phyloP scores from a whole-genome alignment of 805 yeast species.

The Candida sithepensis region DNA sequence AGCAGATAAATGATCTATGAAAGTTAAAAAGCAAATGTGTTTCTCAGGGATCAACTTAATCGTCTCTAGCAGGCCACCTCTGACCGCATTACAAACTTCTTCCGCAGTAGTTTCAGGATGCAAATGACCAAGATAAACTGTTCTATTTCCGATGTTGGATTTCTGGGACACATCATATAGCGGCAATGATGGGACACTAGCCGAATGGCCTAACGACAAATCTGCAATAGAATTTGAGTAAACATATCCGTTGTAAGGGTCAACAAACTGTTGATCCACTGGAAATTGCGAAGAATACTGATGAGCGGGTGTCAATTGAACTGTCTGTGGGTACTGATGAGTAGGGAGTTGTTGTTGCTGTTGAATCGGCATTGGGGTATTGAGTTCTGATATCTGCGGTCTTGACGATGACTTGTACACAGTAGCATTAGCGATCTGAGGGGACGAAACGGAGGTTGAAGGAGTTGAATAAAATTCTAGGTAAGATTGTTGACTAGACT shows the following conservation, averaged over 20 bases:
- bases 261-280: conserved; percentile 5
- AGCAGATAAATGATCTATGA: conserved; percentile 61
- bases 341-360: conserved; percentile 1
- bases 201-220: background rate
- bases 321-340: background rate
- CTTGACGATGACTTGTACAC: conserved; percentile 8
- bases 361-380: conserved; percentile 2
- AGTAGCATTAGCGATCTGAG: conserved; percentile 13
- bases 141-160: conserved; percentile 48
- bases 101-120: conserved; percentile 63
- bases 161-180: background rate
- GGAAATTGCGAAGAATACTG: conserved; percentile 2
- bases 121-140: conserved; percentile 65
- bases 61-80: conserved; percentile 72
- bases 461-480: conserved; percentile 24
- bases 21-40: conserved; percentile 65
- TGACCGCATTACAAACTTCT: conserved; percentile 69
- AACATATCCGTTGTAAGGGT: conserved; percentile 10
- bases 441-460: conserved; percentile 25
- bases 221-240: conserved; percentile 4
- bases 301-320: conserved; percentile 6
- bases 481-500: conserved; percentile 6
- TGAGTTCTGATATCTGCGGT: conserved; percentile 4
- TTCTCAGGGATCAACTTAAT: conserved; percentile 48
- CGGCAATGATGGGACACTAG: background rate